Percentiles rank a stretch among this genome's conserved stretches.
Conservation (phyloP, 1,139 yeast species). For the Pichia sp. region DNA sequence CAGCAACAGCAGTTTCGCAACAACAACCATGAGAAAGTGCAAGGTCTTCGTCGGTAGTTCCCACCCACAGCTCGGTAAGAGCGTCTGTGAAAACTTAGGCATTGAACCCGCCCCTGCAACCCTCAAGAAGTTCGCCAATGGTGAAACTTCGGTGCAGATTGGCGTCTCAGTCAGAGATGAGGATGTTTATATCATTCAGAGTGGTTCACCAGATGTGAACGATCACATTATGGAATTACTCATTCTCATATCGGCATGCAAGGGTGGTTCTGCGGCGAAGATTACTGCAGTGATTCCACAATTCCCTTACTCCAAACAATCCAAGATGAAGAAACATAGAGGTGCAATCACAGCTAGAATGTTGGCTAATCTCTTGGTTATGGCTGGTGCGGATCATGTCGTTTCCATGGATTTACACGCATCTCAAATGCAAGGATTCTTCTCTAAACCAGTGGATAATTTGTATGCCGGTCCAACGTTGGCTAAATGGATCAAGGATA, state of each 20-base stretch:
- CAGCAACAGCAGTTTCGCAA: slow-evolving; percentile 5
- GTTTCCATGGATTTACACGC: slow-evolving; percentile 98
- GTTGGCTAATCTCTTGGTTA: slow-evolving; percentile 89
- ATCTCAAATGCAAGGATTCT: slow-evolving; percentile 98
- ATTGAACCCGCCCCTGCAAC: slow-evolving; percentile 95
- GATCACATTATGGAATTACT: slow-evolving; percentile 96
- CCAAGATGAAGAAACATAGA: slow-evolving; percentile 96
- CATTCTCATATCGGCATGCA: slow-evolving; percentile 88
- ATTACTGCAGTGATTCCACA: slow-evolving; percentile 97
- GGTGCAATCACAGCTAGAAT: slow-evolving; percentile 99
- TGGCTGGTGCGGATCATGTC: slow-evolving; percentile 99
- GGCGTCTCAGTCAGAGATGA: slow-evolving; percentile 95
- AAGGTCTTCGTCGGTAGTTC: slow-evolving; percentile 95
- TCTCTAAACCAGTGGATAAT: slow-evolving; percentile 94
- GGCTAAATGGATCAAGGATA: slow-evolving; percentile 93
- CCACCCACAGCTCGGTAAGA: slow-evolving; percentile 87
- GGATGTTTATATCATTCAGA: slow-evolving; percentile 92
- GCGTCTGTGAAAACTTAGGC: slow-evolving; percentile 86
- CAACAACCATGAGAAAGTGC: slow-evolving; percentile 80
- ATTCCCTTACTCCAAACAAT: slow-evolving; percentile 95
- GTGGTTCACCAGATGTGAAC: slow-evolving; percentile 83
- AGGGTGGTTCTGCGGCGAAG: slow-evolving; percentile 95
- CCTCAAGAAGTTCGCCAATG: slow-evolving; percentile 85
- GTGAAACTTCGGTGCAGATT: slow-evolving; percentile 94
- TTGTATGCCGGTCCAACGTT: slow-evolving; percentile 94